phyloP scores from a whole-genome alignment of 345 rosid genomes.

The Syzygium grande region DNA sequence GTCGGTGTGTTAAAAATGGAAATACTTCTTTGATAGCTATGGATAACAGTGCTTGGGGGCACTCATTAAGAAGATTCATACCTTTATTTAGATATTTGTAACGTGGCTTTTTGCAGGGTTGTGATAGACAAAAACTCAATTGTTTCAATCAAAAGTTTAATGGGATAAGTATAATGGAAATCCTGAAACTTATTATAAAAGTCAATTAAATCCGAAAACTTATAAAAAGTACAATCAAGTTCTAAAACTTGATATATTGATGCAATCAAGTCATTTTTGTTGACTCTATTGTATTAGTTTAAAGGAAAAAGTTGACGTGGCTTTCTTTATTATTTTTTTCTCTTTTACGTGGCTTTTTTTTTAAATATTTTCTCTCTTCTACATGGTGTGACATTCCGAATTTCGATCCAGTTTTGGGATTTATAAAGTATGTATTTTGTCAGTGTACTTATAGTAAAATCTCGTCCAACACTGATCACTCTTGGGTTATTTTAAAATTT shows the following conservation, averaged over 20 bases:
- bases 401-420: too few species aligned
- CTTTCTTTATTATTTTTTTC: neutral
- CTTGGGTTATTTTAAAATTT: too few species aligned
- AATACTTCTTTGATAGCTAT: neutral
- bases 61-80: neutral
- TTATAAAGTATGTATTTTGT: too few species aligned
- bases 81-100: neutral
- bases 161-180: neutral
- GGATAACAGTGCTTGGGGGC: neutral
- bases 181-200: neutral
- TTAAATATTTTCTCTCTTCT: neutral
- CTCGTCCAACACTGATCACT: too few species aligned
- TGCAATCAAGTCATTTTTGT: neutral
- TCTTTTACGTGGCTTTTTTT: neutral
- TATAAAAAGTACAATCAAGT: neutral
- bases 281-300: neutral
- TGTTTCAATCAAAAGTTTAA: neutral
- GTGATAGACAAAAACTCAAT: neutral
- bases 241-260: neutral
- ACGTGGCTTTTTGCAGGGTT: neutral
- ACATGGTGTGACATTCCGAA: too few species aligned
- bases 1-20: neutral
- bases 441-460: too few species aligned
- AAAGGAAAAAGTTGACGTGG: neutral
- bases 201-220: neutral